A percentile compares a stretch with the other conserved stretches of the same genome.
These are phyloP conservation scores for Malassezia dermatis DNA, from an alignment of 1,284 basidiomycete species.

Conservation along the genomic window DNA sequence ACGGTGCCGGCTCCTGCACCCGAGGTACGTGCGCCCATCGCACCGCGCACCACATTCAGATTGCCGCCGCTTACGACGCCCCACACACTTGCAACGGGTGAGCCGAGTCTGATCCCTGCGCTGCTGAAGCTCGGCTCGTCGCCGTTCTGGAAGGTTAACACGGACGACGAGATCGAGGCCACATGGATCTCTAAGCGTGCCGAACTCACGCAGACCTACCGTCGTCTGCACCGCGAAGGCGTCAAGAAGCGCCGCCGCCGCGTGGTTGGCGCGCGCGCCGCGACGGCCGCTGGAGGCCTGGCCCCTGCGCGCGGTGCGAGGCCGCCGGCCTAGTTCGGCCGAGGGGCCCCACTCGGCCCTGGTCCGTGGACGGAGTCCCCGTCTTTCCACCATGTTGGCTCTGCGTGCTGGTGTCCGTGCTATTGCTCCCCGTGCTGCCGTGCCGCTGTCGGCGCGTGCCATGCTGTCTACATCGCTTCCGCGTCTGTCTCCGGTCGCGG, in stretches of 20 bases:
- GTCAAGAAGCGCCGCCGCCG: constrained; percentile 25
- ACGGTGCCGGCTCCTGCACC: not conserved
- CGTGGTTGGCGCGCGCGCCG: constrained; percentile 18
- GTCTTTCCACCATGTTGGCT: constrained; percentile 15
- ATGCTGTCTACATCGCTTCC: constrained; percentile 30
- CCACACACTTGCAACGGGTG: constrained; percentile 1
- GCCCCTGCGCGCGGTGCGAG: constrained; percentile 3
- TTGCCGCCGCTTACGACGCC: constrained; percentile 1
- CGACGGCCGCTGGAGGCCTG: not conserved
- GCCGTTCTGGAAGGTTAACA: constrained; percentile 21
- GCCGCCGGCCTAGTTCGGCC: not conserved
- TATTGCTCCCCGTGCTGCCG: constrained; percentile 15
- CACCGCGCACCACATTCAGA: not conserved
- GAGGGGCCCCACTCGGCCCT: not conserved
- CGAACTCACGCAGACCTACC: constrained; percentile 28
- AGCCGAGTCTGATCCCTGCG: constrained; percentile 11
- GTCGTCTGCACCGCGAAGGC: constrained; percentile 37
- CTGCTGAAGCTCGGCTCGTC: constrained; percentile 6
- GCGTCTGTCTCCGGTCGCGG: constrained; percentile 17
- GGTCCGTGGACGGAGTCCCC: not conserved
- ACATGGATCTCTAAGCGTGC: constrained; percentile 23
- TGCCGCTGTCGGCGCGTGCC: constrained; percentile 14
- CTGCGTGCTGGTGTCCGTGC: constrained; percentile 20
- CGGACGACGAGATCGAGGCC: constrained; percentile 20
- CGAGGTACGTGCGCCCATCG: not conserved